These are phyloP conservation scores for Blyttiomyces sp. DNA, from an alignment of 371 early-diverging fungal genomes.

Conservation along the genomic window DNA sequence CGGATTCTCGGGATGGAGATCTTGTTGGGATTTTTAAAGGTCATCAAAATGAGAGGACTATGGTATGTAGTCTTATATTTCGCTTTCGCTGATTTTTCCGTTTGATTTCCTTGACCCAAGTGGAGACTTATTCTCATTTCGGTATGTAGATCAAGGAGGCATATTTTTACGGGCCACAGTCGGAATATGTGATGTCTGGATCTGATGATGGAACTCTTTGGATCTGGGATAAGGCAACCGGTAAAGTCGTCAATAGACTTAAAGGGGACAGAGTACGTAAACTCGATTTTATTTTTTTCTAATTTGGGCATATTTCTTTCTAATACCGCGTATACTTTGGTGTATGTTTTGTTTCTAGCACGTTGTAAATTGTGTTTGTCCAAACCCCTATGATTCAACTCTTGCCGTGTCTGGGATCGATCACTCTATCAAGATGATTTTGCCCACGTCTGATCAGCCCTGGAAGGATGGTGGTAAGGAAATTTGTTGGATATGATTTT, in stretches of 20 bases:
- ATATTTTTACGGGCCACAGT: constrained; percentile 69
- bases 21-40: constrained; percentile 3
- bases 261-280: constrained; percentile 52
- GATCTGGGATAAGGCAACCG: constrained; percentile 61
- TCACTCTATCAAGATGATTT: constrained; percentile 14
- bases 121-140: neutral
- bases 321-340: neutral
- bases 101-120: too few relatives aligned
- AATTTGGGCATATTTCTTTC: neutral
- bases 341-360: neutral
- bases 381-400: constrained; percentile 14
- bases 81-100: too few relatives aligned
- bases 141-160: constrained; percentile 65
- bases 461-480: too few relatives aligned
- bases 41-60: constrained; percentile 17
- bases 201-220: constrained; percentile 76
- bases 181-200: constrained; percentile 75
- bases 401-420: constrained; percentile 22
- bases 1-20: constrained; percentile 4
- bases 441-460: constrained; percentile 1
- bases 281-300: neutral
- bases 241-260: constrained; percentile 61
- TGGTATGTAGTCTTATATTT: too few relatives aligned
- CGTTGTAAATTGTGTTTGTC: constrained; percentile 25
- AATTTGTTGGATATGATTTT: too few relatives aligned